Evolutionary conservation across 768 basidiomycete genomes (phyloP).

Genomic region (Naganishia friedmannii): DNA sequence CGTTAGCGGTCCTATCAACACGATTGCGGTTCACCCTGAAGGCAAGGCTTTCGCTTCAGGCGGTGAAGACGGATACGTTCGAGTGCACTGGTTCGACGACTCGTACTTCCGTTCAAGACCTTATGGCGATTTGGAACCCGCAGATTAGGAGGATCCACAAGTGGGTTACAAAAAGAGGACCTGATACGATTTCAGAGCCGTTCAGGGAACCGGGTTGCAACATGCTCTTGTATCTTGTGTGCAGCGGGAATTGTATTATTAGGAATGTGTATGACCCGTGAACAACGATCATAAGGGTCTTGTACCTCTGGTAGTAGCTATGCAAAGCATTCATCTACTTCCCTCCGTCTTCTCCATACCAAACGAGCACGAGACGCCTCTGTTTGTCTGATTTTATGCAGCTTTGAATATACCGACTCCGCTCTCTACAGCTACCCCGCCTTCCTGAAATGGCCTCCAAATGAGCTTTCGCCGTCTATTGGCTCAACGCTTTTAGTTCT

Average conservation of each 20-base stretch:
- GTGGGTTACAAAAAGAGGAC: not conserved
- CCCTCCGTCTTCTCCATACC: no score
- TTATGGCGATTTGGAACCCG: conserved; percentile 81
- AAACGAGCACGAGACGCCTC: no score
- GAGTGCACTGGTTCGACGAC: conserved; percentile 69
- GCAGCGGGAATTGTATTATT: conserved; percentile 27
- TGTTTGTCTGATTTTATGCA: no score
- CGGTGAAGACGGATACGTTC: conserved; percentile 83
- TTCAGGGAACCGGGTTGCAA: not conserved
- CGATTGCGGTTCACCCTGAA: conserved; percentile 85
- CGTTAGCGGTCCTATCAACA: conserved; percentile 53
- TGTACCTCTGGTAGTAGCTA: not conserved
- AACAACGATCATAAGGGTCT: not conserved
- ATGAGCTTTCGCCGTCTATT: not conserved
- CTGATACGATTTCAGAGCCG: conserved; percentile 3
- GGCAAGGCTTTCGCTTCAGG: conserved; percentile 89
- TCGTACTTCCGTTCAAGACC: conserved; percentile 87
- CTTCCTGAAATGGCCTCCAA: no score
- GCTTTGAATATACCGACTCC: no score
- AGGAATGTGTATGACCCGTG: conserved; percentile 27
- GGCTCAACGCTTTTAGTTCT: not conserved
- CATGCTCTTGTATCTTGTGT: conserved; percentile 15
- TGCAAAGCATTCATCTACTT: not conserved
- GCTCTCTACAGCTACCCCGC: no score
- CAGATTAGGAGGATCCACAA: conserved; percentile 55